phyloP scores from a whole-genome alignment of 2,329 filamentous ascomycete genomes.

The Erysiphe pulchra region DNA sequence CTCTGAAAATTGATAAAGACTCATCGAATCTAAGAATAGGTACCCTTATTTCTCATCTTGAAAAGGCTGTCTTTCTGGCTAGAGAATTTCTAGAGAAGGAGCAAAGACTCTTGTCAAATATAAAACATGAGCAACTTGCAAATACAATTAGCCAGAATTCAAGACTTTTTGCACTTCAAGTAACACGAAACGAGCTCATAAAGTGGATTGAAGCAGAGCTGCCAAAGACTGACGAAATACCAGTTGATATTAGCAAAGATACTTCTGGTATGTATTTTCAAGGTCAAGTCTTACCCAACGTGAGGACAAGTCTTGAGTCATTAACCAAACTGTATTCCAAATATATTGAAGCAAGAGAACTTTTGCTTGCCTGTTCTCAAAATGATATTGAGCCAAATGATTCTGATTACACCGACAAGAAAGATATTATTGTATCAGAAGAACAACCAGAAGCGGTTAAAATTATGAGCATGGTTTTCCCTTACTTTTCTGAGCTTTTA shows the following conservation, averaged over 20 bases:
- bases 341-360: conserved; percentile 24
- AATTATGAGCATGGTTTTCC: conserved; percentile 19
- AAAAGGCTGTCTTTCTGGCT: conserved; percentile 30
- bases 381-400: background rate
- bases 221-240: conserved; percentile 18
- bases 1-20: conserved; percentile 4
- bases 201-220: conserved; percentile 39
- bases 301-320: conserved; percentile 4
- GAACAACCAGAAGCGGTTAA: background rate
- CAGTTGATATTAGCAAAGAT: conserved; percentile 13
- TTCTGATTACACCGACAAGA: background rate
- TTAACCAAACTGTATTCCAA: conserved; percentile 27
- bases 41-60: conserved; percentile 23
- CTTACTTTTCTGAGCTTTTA: conserved; percentile 29
- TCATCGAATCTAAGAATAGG: conserved; percentile 19
- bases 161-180: conserved; percentile 23
- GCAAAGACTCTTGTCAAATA: conserved; percentile 25
- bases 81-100: conserved; percentile 30
- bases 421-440: background rate
- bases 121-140: conserved; percentile 7
- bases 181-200: conserved; percentile 33
- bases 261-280: conserved; percentile 2
- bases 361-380: conserved; percentile 16
- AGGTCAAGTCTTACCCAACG: conserved; percentile 4
- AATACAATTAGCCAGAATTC: conserved; percentile 1